Evolutionary conservation across 75 land plant species (phyloP).

Genomic region (Pseudotsuga menziesii): DNA sequence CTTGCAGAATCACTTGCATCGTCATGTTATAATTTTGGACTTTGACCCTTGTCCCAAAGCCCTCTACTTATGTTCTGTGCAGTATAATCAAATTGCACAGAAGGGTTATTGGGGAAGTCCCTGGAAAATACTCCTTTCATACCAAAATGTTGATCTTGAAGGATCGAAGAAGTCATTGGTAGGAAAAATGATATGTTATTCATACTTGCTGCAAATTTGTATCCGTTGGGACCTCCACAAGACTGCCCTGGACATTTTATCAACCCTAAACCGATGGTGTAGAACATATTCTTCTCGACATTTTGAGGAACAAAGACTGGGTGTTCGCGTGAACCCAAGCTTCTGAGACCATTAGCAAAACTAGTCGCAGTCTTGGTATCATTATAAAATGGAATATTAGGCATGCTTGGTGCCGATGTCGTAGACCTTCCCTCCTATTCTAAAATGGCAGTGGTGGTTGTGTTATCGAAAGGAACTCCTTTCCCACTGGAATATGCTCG

Average conservation of each 20-base stretch:
- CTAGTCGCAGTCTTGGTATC: slow-evolving; percentile 33
- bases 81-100: slow-evolving; percentile 65
- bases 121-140: slow-evolving; percentile 30
- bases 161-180: slow-evolving; percentile 40
- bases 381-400: slow-evolving; percentile 41
- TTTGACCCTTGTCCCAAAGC: slow-evolving; percentile 41
- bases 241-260: slow-evolving; percentile 44
- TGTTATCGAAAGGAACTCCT: slow-evolving; percentile 48
- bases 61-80: slow-evolving; percentile 52
- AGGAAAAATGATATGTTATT: slow-evolving; percentile 69
- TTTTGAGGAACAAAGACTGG: slow-evolving; percentile 50
- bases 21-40: slow-evolving; percentile 52
- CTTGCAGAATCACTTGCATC: slow-evolving; percentile 71
- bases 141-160: slow-evolving; percentile 55
- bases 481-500: slow-evolving; percentile 40
- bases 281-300: slow-evolving; percentile 54
- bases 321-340: slow-evolving; percentile 29
- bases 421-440: slow-evolving; percentile 31
- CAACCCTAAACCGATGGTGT: slow-evolving; percentile 60
- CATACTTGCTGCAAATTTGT: slow-evolving; percentile 41
- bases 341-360: slow-evolving; percentile 35
- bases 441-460: slow-evolving; percentile 50
- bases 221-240: slow-evolving; percentile 36
- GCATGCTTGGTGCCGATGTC: slow-evolving; percentile 28
- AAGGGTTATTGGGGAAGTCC: slow-evolving; percentile 58